Conservation (phyloP, 176 grass and related monocot genomes). For the Poa pratensis region DNA sequence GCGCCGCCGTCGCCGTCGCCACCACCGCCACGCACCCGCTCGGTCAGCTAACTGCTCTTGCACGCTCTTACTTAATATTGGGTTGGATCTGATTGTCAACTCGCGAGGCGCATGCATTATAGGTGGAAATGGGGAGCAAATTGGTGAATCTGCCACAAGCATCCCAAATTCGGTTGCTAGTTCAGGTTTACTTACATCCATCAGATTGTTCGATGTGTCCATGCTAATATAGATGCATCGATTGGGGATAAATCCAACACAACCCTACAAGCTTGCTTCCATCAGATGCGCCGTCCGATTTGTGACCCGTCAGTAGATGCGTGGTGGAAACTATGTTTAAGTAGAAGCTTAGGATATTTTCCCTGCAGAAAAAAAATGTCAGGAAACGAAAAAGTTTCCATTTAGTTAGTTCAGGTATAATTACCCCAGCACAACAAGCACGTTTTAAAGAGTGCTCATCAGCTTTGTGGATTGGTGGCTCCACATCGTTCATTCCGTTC, state of each 20-base stretch:
- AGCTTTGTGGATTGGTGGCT: no score
- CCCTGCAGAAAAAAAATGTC: neutral
- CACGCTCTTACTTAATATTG: neutral
- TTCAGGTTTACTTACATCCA: neutral
- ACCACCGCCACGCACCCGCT: slow-evolving; percentile 83
- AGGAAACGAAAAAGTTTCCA: neutral
- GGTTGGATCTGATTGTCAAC: neutral
- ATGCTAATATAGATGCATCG: no score
- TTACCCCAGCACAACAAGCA: neutral
- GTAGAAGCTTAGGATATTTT: neutral
- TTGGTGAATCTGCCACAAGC: neutral
- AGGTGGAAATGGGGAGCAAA: neutral
- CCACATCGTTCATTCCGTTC: no score
- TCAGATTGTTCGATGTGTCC: neutral
- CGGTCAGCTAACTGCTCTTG: slow-evolving; percentile 51
- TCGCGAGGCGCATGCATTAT: neutral
- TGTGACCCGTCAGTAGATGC: neutral
- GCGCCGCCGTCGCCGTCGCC: slow-evolving; percentile 70
- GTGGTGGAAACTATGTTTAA: slow-evolving; percentile 13
- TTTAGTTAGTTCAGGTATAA: neutral
- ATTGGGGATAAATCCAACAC: no score
- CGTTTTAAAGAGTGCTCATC: neutral
- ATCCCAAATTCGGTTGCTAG: neutral
- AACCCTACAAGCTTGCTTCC: no score
- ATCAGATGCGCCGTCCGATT: no score